Conservation (phyloP, 495 filamentous ascomycete species). For the Hyaloscypha bicolor region DNA sequence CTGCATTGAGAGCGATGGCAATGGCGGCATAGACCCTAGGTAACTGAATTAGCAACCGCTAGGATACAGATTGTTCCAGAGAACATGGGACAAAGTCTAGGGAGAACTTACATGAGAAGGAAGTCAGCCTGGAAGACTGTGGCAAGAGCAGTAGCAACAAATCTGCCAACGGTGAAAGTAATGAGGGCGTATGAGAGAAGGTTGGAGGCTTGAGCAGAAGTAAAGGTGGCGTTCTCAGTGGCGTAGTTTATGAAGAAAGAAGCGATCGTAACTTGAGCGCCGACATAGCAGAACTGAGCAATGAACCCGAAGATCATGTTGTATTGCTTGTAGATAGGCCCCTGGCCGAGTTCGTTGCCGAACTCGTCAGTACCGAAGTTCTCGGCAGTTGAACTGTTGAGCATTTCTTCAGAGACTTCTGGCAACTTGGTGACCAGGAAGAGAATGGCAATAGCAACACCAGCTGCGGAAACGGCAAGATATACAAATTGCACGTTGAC, state of each 20-base stretch:
- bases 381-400: conserved; percentile 19
- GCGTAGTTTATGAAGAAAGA: conserved; percentile 65
- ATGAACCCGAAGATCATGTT: conserved; percentile 64
- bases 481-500: conserved; percentile 60
- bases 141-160: conserved; percentile 57
- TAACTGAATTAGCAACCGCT: too few species aligned
- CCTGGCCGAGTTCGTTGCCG: conserved; percentile 30
- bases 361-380: conserved; percentile 27
- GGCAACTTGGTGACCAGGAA: conserved; percentile 51
- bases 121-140: conserved; percentile 51
- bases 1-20: conserved; percentile 60
- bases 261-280: conserved; percentile 64
- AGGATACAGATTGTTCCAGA: too few species aligned
- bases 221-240: conserved; percentile 51
- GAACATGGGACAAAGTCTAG: too few species aligned
- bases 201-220: conserved; percentile 49
- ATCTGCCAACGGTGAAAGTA: conserved; percentile 66
- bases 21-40: conserved; percentile 42
- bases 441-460: conserved; percentile 58
- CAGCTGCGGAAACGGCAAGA: conserved; percentile 38
- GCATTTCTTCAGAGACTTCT: conserved; percentile 51
- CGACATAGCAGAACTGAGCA: conserved; percentile 74
- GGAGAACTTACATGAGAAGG: conserved; percentile 42
- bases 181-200: conserved; percentile 68
- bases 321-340: conserved; percentile 63